These are phyloP conservation scores for Yarrowia galli DNA, from an alignment of 1,139 yeast species.

Conservation along the genomic window DNA sequence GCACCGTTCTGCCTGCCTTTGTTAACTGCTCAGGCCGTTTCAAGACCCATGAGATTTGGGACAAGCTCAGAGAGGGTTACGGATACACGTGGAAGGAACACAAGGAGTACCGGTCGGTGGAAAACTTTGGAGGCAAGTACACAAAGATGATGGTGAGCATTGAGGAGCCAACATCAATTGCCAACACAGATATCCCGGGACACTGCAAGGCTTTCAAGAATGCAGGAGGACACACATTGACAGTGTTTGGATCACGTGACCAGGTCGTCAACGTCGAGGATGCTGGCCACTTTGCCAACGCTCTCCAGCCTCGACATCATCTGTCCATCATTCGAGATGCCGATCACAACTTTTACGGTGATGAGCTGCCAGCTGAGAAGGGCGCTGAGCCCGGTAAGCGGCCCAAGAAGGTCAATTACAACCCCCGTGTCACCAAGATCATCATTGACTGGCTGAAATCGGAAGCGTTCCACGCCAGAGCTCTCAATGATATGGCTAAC, in stretches of 20 bases:
- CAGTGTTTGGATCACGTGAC: slow-evolving; percentile 77
- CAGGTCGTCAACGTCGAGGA: slow-evolving; percentile 69
- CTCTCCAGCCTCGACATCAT: slow-evolving; percentile 63
- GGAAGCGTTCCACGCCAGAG: slow-evolving; percentile 61
- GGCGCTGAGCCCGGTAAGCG: slow-evolving; percentile 35
- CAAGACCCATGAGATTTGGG: slow-evolving; percentile 48
- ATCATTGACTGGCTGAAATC: slow-evolving; percentile 63
- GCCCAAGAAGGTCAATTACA: slow-evolving; percentile 62
- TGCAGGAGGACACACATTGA: slow-evolving; percentile 61
- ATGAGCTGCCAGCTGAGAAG: slow-evolving; percentile 21
- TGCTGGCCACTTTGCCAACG: slow-evolving; percentile 63
- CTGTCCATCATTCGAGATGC: slow-evolving; percentile 69
- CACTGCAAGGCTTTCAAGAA: slow-evolving; percentile 4
- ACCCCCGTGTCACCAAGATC: slow-evolving; percentile 60
- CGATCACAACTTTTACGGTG: slow-evolving; percentile 81
- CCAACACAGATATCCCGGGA: slow-evolving; percentile 12
- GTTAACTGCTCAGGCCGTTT: slow-evolving; percentile 78
- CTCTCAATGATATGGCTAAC: slow-evolving; percentile 53
- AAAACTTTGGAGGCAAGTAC: slow-evolving; percentile 36
- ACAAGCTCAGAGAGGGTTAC: slow-evolving; percentile 46
- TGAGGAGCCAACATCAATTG: slow-evolving; percentile 28
- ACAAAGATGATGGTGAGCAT: slow-evolving; percentile 21
- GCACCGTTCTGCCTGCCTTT: slow-evolving; percentile 62
- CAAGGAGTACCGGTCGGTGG: slow-evolving; percentile 15
- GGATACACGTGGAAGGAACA: slow-evolving; percentile 25